These are phyloP conservation scores for Coemansia interrupta DNA, from an alignment of 192 early-diverging fungal genomes.

Conservation along the genomic window DNA sequence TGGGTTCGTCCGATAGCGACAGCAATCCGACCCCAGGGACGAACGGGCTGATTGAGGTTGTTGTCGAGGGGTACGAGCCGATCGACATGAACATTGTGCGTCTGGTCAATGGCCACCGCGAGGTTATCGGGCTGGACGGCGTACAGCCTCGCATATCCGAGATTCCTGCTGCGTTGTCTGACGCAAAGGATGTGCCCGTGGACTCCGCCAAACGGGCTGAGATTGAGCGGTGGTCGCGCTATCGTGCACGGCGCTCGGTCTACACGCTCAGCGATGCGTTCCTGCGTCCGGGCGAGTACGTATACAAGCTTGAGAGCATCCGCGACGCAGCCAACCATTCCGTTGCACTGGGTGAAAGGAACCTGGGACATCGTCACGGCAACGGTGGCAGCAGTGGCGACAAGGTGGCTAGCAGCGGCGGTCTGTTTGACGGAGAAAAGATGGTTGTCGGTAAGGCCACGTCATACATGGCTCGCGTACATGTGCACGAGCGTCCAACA, in stretches of 20 bases:
- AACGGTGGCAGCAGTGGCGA: background rate
- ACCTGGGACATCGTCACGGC: background rate
- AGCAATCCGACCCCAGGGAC: background rate
- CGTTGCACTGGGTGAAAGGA: constrained; percentile 18
- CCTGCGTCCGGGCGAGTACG: constrained; percentile 42
- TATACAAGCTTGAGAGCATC: constrained; percentile 43
- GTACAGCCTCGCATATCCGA: constrained; percentile 19
- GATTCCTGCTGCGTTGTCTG: background rate
- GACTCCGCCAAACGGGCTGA: constrained; percentile 7
- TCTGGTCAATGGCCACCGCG: constrained; percentile 42
- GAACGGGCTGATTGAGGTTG: constrained; percentile 31
- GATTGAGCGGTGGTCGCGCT: constrained; percentile 22
- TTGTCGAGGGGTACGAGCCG: constrained; percentile 44
- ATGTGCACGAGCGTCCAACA: constrained; percentile 33
- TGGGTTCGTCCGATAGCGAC: constrained; percentile 3
- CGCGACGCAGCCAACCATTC: constrained; percentile 47
- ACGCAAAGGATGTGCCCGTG: background rate
- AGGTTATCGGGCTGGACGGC: constrained; percentile 38
- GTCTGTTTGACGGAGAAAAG: constrained; percentile 16
- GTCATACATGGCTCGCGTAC: constrained; percentile 38
- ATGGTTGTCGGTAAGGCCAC: constrained; percentile 15
- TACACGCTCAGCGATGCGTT: constrained; percentile 45
- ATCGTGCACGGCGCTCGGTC: constrained; percentile 16
- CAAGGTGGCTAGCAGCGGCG: background rate
- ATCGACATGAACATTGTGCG: constrained; percentile 45